Evolutionary conservation across 129 eudicot genomes (phyloP).

Genomic region (Solidago caesia): DNA sequence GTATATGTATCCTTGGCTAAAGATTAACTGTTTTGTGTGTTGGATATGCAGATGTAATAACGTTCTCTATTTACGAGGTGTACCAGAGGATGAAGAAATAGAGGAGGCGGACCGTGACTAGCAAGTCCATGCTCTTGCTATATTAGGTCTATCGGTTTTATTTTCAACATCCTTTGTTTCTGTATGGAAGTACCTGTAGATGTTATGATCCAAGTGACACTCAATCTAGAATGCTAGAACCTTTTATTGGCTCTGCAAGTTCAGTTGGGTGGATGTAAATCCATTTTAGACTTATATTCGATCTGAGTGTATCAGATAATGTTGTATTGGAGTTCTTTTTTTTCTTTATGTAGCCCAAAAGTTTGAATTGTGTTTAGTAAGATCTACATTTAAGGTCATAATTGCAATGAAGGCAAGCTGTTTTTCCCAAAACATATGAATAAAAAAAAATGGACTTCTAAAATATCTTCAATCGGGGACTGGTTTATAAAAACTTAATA

Average conservation of each 20-base stretch:
- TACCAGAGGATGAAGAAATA: slow-evolving; percentile 93
- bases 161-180: slow-evolving; percentile 2
- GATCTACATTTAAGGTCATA: background rate
- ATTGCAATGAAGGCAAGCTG: background rate
- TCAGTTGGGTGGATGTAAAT: slow-evolving; percentile 12
- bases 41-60: slow-evolving; percentile 73
- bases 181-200: slow-evolving; percentile 35
- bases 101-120: slow-evolving; percentile 80
- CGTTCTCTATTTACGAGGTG: slow-evolving; percentile 88
- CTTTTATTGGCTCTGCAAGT: slow-evolving; percentile 7
- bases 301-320: slow-evolving; percentile 20
- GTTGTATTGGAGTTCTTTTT: slow-evolving; percentile 10
- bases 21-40: background rate
- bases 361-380: background rate
- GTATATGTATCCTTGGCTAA: slow-evolving; percentile 15
- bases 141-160: slow-evolving; percentile 16
- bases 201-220: slow-evolving; percentile 14
- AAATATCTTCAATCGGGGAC: background rate
- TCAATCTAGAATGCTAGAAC: background rate
- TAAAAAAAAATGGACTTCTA: background rate
- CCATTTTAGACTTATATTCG: background rate
- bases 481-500: background rate
- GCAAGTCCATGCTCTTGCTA: slow-evolving; percentile 9
- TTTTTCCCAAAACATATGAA: background rate
- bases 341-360: background rate